Evolutionary conservation across 1,284 basidiomycete genomes (phyloP).

Genomic region (Flammula alnicola): DNA sequence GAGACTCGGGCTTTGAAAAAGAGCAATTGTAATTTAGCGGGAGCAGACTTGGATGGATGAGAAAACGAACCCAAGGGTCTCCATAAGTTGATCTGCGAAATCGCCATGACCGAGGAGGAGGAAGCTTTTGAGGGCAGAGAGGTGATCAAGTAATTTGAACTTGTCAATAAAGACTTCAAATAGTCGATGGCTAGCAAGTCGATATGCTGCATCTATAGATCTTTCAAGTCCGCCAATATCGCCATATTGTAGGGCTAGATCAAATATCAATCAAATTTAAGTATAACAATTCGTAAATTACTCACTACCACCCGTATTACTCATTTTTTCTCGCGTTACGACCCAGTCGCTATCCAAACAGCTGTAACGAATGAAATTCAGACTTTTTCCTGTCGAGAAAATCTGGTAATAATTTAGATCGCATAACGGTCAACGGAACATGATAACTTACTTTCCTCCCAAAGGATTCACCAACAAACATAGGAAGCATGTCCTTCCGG

Average conservation of each 20-base stretch:
- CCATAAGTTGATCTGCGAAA: constrained; percentile 96
- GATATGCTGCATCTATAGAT: constrained; percentile 94
- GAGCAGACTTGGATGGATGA: background rate
- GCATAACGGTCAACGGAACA: background rate
- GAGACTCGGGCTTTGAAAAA: constrained; percentile 71
- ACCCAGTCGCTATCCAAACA: constrained; percentile 98
- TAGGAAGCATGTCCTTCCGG: constrained; percentile 90
- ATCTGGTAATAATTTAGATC: constrained; percentile 65
- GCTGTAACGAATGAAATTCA: constrained; percentile 98
- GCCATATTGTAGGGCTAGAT: constrained; percentile 85
- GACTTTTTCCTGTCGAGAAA: constrained; percentile 96
- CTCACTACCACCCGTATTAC: constrained; percentile 80
- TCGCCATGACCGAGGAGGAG: constrained; percentile 94
- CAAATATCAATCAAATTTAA: constrained; percentile 6
- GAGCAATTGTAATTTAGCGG: constrained; percentile 9
- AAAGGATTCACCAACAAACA: constrained; percentile 96
- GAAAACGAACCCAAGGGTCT: constrained; percentile 82
- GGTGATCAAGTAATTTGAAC: constrained; percentile 90
- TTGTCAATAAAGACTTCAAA: constrained; percentile 98
- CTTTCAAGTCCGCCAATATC: constrained; percentile 93
- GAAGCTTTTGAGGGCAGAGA: constrained; percentile 91
- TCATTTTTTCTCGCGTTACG: constrained; percentile 84
- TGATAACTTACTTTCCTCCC: constrained; percentile 78
- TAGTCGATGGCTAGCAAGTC: constrained; percentile 87
- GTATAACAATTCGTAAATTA: constrained; percentile 21